Conservation (phyloP, 176 grass and related monocot species). For the Saccharum officinarum region DNA sequence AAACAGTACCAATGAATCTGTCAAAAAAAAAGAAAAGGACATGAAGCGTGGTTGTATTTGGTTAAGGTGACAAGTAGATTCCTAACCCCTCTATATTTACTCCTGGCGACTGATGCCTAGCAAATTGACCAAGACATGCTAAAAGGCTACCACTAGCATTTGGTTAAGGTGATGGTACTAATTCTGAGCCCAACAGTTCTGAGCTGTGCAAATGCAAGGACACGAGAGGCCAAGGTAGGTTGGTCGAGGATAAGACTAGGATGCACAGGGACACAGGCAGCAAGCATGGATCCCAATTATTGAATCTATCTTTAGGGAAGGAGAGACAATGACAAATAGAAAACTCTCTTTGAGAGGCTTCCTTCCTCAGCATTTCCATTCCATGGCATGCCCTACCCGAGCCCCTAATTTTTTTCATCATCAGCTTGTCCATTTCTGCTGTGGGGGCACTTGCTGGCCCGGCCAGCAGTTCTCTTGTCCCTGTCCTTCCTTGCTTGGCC, state of each 20-base stretch:
- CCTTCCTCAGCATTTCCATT: not conserved
- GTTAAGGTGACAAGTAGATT: not conserved
- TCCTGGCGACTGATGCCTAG: not conserved
- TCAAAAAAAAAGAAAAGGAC: not conserved
- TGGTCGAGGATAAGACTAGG: slow-evolving; percentile 23
- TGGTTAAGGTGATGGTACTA: not conserved
- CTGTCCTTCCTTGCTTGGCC: not conserved
- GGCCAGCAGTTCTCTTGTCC: slow-evolving; percentile 9
- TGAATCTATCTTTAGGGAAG: not conserved
- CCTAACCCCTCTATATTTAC: too few species aligned
- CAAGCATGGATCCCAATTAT: not conserved
- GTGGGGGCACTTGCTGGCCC: not conserved
- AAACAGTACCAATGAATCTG: not conserved
- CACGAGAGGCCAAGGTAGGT: slow-evolving; percentile 6
- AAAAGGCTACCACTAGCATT: not conserved
- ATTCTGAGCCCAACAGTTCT: not conserved
- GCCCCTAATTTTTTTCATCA: not conserved
- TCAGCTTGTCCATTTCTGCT: not conserved
- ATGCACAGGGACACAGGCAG: not conserved
- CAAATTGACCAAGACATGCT: not conserved
- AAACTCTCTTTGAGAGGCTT: not conserved
- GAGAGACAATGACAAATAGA: slow-evolving; percentile 26
- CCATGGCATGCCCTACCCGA: not conserved
- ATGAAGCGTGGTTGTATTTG: not conserved
- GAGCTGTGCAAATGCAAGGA: not conserved